Percentiles rank a stretch among this genome's conserved stretches.
Conservation (phyloP, 1,284 basidiomycete species). For the Sporisorium graminicola region DNA sequence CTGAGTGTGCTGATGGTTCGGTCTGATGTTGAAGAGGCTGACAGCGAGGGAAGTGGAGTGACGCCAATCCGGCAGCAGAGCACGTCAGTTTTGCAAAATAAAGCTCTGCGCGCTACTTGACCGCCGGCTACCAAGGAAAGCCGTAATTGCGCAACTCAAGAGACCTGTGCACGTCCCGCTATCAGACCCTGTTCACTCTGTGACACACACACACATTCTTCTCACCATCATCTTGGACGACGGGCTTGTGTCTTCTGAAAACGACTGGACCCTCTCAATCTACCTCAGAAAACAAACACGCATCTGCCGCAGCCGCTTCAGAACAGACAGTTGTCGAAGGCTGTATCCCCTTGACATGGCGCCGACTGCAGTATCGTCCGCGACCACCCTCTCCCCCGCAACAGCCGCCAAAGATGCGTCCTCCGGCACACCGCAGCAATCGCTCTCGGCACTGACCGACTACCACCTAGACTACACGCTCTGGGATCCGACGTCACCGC, state of each 20-base stretch:
- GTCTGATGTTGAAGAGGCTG: background rate
- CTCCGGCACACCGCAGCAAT: slow-evolving; percentile 17
- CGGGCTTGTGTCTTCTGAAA: too few relatives aligned
- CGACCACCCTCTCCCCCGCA: background rate
- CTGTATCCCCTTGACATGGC: slow-evolving; percentile 13
- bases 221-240: background rate
- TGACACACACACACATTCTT: background rate
- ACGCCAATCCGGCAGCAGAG: slow-evolving; percentile 30
- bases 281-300: background rate
- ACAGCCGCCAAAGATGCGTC: slow-evolving; percentile 1
- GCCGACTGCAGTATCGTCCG: slow-evolving; percentile 15
- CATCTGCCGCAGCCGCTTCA: background rate
- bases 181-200: background rate
- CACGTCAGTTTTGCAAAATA: slow-evolving; percentile 19
- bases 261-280: too few relatives aligned
- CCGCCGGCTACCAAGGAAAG: slow-evolving; percentile 10
- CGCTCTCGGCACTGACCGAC: slow-evolving; percentile 32
- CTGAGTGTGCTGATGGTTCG: background rate
- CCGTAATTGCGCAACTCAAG: background rate
- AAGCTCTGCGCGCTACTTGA: slow-evolving; percentile 19
- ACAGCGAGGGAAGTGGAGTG: slow-evolving; percentile 1
- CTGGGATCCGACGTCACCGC: slow-evolving; percentile 23
- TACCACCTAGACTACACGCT: slow-evolving; percentile 45
- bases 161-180: slow-evolving; percentile 2
- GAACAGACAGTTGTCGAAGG: background rate